These are phyloP conservation scores for Cephaloascus albidus DNA, from an alignment of 805 yeast species.

Conservation along the genomic window DNA sequence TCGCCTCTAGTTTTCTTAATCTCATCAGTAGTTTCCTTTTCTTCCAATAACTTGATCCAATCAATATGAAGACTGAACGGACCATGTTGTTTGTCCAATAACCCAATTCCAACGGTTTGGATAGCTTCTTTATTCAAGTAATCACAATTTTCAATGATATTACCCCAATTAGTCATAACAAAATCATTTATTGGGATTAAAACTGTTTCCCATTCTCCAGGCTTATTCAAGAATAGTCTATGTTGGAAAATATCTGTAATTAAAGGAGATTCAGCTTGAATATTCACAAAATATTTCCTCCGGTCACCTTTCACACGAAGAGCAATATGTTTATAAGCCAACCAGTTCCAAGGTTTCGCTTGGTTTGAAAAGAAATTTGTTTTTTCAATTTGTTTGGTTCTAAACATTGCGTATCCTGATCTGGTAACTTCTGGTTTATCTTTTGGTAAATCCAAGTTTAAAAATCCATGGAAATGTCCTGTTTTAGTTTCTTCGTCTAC, in stretches of 20 bases:
- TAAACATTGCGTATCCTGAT: constrained; percentile 75
- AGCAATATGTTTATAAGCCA: constrained; percentile 49
- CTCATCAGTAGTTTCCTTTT: constrained; percentile 35
- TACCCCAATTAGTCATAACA: constrained; percentile 80
- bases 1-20: constrained; percentile 24
- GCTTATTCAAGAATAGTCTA: constrained; percentile 58
- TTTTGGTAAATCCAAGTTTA: constrained; percentile 55
- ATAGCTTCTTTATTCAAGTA: constrained; percentile 55
- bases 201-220: constrained; percentile 80
- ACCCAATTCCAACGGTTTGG: constrained; percentile 69
- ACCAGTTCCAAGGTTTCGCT: constrained; percentile 61
- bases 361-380: constrained; percentile 26
- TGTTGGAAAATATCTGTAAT: constrained; percentile 79
- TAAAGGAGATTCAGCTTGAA: constrained; percentile 74
- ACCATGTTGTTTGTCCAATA: constrained; percentile 70
- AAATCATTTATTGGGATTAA: constrained; percentile 70
- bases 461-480: constrained; percentile 59
- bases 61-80: constrained; percentile 64
- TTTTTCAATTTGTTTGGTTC: constrained; percentile 52
- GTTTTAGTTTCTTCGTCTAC: constrained; percentile 25
- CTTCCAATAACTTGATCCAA: constrained; percentile 62
- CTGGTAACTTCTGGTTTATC: constrained; percentile 54
- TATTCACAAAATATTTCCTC: constrained; percentile 67
- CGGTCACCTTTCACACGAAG: constrained; percentile 65
- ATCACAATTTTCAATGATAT: constrained; percentile 31